A percentile compares a stretch with the other conserved stretches of the same genome.
These are phyloP conservation scores for Mortierella sp. DNA, from an alignment of 371 early-diverging fungal species.

Conservation along the genomic window DNA sequence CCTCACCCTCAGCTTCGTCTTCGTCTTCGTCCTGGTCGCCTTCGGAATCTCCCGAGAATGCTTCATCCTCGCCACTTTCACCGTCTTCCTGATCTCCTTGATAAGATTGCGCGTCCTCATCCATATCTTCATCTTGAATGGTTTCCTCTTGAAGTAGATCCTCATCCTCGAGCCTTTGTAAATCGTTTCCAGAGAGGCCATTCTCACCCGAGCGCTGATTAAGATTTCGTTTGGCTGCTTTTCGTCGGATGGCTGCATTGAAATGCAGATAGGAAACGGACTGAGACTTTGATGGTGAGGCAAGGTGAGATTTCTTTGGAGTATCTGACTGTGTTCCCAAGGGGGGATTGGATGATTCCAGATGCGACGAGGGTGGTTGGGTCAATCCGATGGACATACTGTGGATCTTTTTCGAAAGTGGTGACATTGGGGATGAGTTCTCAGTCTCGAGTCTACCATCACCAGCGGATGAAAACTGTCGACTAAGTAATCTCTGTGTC, in stretches of 20 bases:
- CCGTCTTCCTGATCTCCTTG: not conserved
- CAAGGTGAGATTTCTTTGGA: not conserved
- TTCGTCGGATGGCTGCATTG: slow-evolving; percentile 26
- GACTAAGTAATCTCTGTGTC: too few species aligned
- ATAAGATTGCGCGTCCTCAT: not conserved
- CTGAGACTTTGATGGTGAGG: slow-evolving; percentile 27
- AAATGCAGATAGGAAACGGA: slow-evolving; percentile 15
- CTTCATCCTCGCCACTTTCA: not conserved
- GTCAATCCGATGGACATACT: slow-evolving; percentile 16
- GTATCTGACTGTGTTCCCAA: too few species aligned
- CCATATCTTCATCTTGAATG: slow-evolving; percentile 14
- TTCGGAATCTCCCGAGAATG: slow-evolving; percentile 8
- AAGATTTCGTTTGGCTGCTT: slow-evolving; percentile 25
- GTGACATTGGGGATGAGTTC: slow-evolving; percentile 20
- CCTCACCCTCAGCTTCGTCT: slow-evolving; percentile 7
- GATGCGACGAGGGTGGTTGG: not conserved
- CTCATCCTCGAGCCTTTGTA: slow-evolving; percentile 14
- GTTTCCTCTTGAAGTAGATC: slow-evolving; percentile 26
- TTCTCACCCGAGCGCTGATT: slow-evolving; percentile 10
- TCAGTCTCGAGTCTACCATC: slow-evolving; percentile 4
- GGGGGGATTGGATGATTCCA: not conserved
- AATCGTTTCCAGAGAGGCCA: too few species aligned
- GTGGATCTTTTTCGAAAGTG: slow-evolving; percentile 34
- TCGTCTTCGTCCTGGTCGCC: not conserved
- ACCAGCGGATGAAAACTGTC: too few species aligned